Percentiles rank a stretch among this genome's conserved stretches.
Evolutionary conservation across 2,329 filamentous ascomycete genomes (phyloP).

Genomic region (Neofusicoccum parvum): DNA sequence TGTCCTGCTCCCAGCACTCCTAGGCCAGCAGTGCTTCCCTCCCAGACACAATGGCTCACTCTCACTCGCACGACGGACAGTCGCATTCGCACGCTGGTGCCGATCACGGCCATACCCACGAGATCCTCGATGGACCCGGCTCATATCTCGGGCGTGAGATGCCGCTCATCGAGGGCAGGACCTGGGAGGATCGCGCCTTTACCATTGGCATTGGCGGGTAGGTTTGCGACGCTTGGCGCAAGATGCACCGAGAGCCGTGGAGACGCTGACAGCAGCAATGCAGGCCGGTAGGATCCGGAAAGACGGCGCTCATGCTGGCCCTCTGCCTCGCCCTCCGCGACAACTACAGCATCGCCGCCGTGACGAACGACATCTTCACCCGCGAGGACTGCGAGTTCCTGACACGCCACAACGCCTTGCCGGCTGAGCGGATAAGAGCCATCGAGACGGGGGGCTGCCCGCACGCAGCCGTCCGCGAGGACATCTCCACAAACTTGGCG

Average conservation of each 20-base stretch:
- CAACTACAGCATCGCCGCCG: constrained; percentile 83
- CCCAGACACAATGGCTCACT: constrained; percentile 33
- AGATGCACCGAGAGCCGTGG: too few species aligned
- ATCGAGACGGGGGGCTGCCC: constrained; percentile 98
- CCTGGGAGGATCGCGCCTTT: constrained; percentile 88
- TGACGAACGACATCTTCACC: constrained; percentile 99
- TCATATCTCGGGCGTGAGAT: constrained; percentile 89
- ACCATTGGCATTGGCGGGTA: constrained; percentile 98
- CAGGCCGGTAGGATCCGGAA: constrained; percentile 93
- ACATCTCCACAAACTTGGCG: constrained; percentile 90
- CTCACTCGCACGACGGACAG: constrained; percentile 55
- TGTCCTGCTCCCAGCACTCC: background rate
- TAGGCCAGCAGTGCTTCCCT: background rate
- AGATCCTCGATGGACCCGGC: constrained; percentile 91
- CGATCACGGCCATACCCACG: constrained; percentile 92
- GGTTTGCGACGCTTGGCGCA: constrained; percentile 31
- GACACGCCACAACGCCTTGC: constrained; percentile 80
- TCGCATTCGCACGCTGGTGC: constrained; percentile 49
- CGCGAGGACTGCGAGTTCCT: constrained; percentile 97
- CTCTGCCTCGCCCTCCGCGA: constrained; percentile 83
- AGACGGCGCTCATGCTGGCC: constrained; percentile 94
- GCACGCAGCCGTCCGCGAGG: constrained; percentile 94
- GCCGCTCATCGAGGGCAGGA: constrained; percentile 85
- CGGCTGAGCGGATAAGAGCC: constrained; percentile 80
- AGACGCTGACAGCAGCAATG: constrained; percentile 68